Evolutionary conservation across 768 basidiomycete species (phyloP).

Genomic region (Collybia sordida): DNA sequence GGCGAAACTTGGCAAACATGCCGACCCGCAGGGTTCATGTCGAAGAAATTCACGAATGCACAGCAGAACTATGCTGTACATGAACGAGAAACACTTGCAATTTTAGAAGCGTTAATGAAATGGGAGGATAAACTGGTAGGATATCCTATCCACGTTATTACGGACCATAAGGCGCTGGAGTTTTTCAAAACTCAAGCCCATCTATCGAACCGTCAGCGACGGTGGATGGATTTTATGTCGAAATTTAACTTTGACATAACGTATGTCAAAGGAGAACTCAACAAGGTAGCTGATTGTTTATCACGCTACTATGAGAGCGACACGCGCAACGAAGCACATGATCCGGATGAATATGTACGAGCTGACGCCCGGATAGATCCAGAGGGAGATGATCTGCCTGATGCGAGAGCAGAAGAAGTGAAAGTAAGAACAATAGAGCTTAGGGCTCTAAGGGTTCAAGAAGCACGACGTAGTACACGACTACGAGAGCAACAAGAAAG

Average conservation of each 20-base stretch:
- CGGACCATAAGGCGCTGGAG: constrained; percentile 19
- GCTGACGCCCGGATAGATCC: constrained; percentile 18
- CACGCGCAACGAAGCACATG: constrained; percentile 6
- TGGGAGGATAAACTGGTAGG: constrained; percentile 32
- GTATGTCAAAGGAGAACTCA: constrained; percentile 23
- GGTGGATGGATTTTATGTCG: constrained; percentile 29
- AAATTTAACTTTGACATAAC: constrained; percentile 24
- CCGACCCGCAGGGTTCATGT: constrained; percentile 27
- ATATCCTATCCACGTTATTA: constrained; percentile 18
- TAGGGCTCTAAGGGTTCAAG: constrained; percentile 2
- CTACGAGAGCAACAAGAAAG: constrained; percentile 8
- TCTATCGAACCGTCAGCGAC: constrained; percentile 16
- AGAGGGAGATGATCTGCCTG: constrained; percentile 16
- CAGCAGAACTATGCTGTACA: constrained; percentile 28
- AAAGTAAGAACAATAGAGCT: constrained; percentile 5
- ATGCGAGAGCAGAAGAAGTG: constrained; percentile 11
- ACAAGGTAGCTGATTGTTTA: constrained; percentile 28
- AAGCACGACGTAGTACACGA: constrained; percentile 3
- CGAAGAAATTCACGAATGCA: constrained; percentile 21
- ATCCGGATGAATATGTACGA: constrained; percentile 17
- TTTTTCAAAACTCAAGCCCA: constrained; percentile 25
- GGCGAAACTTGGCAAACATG: constrained; percentile 21
- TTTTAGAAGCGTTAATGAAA: constrained; percentile 23
- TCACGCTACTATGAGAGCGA: constrained; percentile 30
- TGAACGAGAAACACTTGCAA: constrained; percentile 10